phyloP scores from a whole-genome alignment of 306 rosid genomes.

The Cucurbita argyrosperma region DNA sequence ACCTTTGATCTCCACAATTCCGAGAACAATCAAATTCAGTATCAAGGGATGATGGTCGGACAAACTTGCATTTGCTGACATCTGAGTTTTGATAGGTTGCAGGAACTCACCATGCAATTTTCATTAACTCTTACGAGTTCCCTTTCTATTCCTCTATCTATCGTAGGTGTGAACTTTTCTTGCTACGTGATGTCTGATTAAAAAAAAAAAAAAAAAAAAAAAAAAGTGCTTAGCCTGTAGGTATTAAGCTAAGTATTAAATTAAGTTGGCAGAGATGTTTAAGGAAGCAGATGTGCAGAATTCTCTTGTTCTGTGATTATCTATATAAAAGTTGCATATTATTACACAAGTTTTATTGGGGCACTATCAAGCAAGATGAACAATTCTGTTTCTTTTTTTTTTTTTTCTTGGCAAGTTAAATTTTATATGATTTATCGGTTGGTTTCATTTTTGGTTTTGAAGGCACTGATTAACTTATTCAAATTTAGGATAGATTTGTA shows the following conservation, averaged over 20 bases:
- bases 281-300: neutral
- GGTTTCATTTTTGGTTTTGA: no score
- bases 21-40: constrained; percentile 10
- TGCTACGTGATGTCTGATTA: neutral
- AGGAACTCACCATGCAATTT: constrained; percentile 17
- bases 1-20: constrained; percentile 7
- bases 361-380: no score
- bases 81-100: constrained; percentile 19
- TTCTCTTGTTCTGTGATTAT: neutral
- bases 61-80: constrained; percentile 22
- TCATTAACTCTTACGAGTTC: constrained; percentile 16
- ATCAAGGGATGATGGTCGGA: constrained; percentile 14
- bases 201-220: neutral
- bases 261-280: neutral
- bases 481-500: no score
- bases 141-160: constrained; percentile 6
- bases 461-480: no score
- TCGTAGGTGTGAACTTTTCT: constrained; percentile 18
- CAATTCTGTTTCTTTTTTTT: no score
- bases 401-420: no score
- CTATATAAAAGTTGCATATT: neutral
- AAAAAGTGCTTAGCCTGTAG: neutral
- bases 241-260: no score
- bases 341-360: neutral
- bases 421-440: no score